Percentiles rank a stretch among this genome's conserved stretches.
phyloP scores from a whole-genome alignment of 208 protist genomes.

The Wallacemonas sp. region DNA sequence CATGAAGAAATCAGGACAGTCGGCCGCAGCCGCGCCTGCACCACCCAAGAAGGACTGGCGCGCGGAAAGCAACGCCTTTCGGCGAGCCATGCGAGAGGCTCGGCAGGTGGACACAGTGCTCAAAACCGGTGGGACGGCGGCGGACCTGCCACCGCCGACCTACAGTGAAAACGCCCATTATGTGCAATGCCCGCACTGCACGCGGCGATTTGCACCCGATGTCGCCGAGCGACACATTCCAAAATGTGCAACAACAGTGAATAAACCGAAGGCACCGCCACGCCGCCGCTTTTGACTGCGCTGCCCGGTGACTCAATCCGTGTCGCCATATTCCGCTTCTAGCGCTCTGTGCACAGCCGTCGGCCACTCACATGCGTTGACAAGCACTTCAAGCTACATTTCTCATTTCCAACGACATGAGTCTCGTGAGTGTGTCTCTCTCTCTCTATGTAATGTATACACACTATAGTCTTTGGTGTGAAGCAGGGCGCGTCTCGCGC shows the following conservation, averaged over 20 bases:
- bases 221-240: slow-evolving; percentile 89
- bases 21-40: not conserved
- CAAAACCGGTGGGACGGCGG: slow-evolving; percentile 66
- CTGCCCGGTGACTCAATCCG: too few species aligned
- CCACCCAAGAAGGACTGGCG: slow-evolving; percentile 78
- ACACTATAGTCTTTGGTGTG: too few species aligned
- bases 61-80: slow-evolving; percentile 82
- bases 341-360: too few species aligned
- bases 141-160: slow-evolving; percentile 83
- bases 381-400: too few species aligned
- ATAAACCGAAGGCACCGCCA: slow-evolving; percentile 84
- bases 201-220: slow-evolving; percentile 78
- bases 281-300: slow-evolving; percentile 37
- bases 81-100: slow-evolving; percentile 72
- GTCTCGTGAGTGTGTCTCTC: too few species aligned
- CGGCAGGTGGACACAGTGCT: slow-evolving; percentile 74
- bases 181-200: slow-evolving; percentile 84
- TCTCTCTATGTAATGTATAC: too few species aligned
- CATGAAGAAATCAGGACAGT: not conserved
- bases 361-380: too few species aligned
- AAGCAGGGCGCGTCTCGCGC: too few species aligned
- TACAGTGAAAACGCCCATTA: slow-evolving; percentile 88
- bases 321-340: too few species aligned
- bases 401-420: too few species aligned
- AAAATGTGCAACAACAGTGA: slow-evolving; percentile 75